phyloP scores from a whole-genome alignment of 768 basidiomycete genomes.

The Suillus discolor region DNA sequence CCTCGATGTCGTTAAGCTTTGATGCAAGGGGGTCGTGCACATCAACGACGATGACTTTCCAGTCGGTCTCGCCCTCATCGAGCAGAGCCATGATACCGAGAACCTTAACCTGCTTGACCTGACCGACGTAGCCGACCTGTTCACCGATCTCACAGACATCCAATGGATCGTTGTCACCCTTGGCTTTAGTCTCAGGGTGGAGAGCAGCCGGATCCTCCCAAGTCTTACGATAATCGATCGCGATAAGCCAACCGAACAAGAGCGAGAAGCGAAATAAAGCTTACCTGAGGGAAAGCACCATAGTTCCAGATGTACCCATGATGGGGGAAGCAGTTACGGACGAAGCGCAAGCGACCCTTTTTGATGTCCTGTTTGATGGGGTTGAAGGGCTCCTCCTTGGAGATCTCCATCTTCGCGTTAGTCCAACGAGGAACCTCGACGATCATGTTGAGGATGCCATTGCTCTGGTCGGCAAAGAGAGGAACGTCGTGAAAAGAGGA shows the following conservation, averaged over 20 bases:
- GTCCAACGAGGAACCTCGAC: slow-evolving; percentile 99
- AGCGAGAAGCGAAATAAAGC: slow-evolving; percentile 18
- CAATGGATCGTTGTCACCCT: slow-evolving; percentile 98
- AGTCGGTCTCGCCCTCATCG: slow-evolving; percentile 99
- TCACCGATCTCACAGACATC: slow-evolving; percentile 99
- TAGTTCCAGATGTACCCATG: slow-evolving; percentile 99
- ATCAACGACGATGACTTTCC: slow-evolving; percentile 99
- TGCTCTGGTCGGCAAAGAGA: slow-evolving; percentile 94
- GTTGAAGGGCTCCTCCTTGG: slow-evolving; percentile 98
- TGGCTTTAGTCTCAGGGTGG: slow-evolving; percentile 98
- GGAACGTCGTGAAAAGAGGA: slow-evolving; percentile 97
- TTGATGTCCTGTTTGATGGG: slow-evolving; percentile 99
- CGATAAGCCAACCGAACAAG: background rate
- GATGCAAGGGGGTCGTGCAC: slow-evolving; percentile 93
- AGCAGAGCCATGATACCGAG: slow-evolving; percentile 99
- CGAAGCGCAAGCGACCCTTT: slow-evolving; percentile 93
- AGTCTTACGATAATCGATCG: slow-evolving; percentile 54
- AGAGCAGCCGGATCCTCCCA: slow-evolving; percentile 92
- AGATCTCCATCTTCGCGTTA: slow-evolving; percentile 99
- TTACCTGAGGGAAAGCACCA: slow-evolving; percentile 96
- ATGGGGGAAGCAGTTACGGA: slow-evolving; percentile 99
- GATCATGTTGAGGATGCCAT: slow-evolving; percentile 98
- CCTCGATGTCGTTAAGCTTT: slow-evolving; percentile 98
- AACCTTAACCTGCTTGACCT: slow-evolving; percentile 99
- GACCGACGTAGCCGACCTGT: slow-evolving; percentile 94